phyloP scores from a whole-genome alignment of 148 eudicot genomes.

The Spergularia marina region DNA sequence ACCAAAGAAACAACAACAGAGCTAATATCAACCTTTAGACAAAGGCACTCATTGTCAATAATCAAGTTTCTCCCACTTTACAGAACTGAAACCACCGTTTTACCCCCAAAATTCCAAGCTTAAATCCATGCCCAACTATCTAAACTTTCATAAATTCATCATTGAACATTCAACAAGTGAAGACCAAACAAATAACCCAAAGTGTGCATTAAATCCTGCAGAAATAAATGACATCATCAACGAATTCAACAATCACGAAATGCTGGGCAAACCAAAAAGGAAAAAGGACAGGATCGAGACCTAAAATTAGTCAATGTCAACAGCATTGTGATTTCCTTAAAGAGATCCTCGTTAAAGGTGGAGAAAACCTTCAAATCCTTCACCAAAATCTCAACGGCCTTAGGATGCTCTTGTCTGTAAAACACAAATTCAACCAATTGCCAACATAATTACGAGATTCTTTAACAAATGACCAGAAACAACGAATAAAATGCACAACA shows the following conservation, averaged over 20 bases:
- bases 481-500: slow-evolving; percentile 1
- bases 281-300: slow-evolving; percentile 24
- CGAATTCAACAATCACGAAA: not conserved
- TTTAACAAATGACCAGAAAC: not conserved
- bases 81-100: not conserved
- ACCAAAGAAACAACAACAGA: not conserved
- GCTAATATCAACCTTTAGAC: not conserved
- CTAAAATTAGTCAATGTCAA: slow-evolving; percentile 70
- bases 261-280: not conserved
- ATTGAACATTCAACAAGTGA: not conserved
- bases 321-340: slow-evolving; percentile 69
- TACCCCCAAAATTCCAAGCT: not conserved
- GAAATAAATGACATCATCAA: not conserved
- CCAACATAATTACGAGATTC: not conserved
- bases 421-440: slow-evolving; percentile 15
- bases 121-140: not conserved
- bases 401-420: slow-evolving; percentile 56
- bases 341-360: slow-evolving; percentile 58
- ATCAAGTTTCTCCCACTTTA: not conserved
- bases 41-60: not conserved
- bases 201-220: not conserved
- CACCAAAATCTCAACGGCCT: slow-evolving; percentile 69
- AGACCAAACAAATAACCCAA: not conserved
- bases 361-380: slow-evolving; percentile 78
- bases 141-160: not conserved